Percentiles rank a stretch among this genome's conserved stretches.
Conservation (phyloP, 192 early-diverging fungal species). For the Geranomyces michiganensis region DNA sequence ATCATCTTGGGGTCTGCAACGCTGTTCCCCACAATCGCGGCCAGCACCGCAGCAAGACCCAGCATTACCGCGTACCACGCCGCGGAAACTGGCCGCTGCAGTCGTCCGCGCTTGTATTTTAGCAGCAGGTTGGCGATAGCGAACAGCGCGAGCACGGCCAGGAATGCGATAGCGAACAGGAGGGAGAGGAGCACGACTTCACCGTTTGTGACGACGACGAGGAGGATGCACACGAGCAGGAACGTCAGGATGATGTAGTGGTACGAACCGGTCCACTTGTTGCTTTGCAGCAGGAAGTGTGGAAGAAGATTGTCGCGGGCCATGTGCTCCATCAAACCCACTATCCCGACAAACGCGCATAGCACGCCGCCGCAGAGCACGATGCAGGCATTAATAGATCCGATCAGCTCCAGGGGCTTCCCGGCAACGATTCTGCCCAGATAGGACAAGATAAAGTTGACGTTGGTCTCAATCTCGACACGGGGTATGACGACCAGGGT, state of each 20-base stretch:
- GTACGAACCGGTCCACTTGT: conserved; percentile 36
- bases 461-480: conserved; percentile 39
- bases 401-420: conserved; percentile 43
- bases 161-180: conserved; percentile 58
- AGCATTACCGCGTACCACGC: conserved; percentile 39
- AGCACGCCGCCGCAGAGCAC: conserved; percentile 64
- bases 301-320: conserved; percentile 57
- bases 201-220: conserved; percentile 46
- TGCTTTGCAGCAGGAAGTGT: conserved; percentile 47
- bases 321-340: conserved; percentile 55
- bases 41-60: conserved; percentile 28
- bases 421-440: conserved; percentile 37
- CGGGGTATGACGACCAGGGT: conserved; percentile 52
- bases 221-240: conserved; percentile 50
- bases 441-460: conserved; percentile 46
- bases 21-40: conserved; percentile 50
- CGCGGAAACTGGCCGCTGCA: conserved; percentile 37
- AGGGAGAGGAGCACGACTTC: conserved; percentile 53
- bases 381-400: conserved; percentile 60
- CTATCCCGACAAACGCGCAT: conserved; percentile 57
- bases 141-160: conserved; percentile 50
- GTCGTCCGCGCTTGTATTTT: conserved; percentile 40
- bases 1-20: conserved; percentile 47
- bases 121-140: conserved; percentile 50
- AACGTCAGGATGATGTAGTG: conserved; percentile 58